phyloP scores from a whole-genome alignment of 2,329 filamentous ascomycete species.

The Claviceps sp. region DNA sequence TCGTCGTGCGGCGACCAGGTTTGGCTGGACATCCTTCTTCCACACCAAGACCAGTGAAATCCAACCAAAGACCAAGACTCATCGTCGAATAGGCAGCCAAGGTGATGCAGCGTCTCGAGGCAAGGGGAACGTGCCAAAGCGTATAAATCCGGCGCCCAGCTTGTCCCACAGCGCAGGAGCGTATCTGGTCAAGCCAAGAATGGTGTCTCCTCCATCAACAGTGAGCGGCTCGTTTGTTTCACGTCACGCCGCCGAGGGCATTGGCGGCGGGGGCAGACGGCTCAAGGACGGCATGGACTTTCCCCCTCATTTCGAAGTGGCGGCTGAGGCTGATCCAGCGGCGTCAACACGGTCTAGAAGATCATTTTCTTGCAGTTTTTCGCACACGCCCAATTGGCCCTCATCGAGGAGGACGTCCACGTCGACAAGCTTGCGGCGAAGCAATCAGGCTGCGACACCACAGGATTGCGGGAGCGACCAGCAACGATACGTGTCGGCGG shows the following conservation, averaged over 20 bases:
- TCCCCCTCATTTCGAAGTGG: conserved; percentile 14
- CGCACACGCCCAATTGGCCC: conserved; percentile 24
- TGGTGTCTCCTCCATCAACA: conserved; percentile 18
- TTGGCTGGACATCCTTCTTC: conserved; percentile 44
- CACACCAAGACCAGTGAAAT: conserved; percentile 27
- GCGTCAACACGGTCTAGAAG: conserved; percentile 28
- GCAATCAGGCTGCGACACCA: conserved; percentile 34
- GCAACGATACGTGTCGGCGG: conserved; percentile 42
- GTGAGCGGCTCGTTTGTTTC: conserved; percentile 12
- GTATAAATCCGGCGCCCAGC: conserved; percentile 14
- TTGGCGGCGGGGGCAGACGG: conserved; percentile 6
- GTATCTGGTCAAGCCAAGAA: conserved; percentile 24
- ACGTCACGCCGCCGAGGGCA: conserved; percentile 13
- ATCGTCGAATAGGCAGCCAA: conserved; percentile 10
- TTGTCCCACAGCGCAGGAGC: conserved; percentile 11
- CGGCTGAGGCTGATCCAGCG: conserved; percentile 21
- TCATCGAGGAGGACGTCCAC: conserved; percentile 36
- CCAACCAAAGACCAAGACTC: conserved; percentile 10
- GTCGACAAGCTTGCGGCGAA: conserved; percentile 41
- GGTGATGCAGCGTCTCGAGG: conserved; percentile 14
- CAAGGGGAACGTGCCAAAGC: conserved; percentile 13
- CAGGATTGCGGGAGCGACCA: conserved; percentile 25
- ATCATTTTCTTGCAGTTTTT: conserved; percentile 48
- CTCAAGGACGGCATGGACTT: conserved; percentile 10
- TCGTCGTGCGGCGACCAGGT: conserved; percentile 1